These are phyloP conservation scores for Nemania sp. DNA, from an alignment of 2,329 filamentous ascomycete genomes.

Conservation along the genomic window DNA sequence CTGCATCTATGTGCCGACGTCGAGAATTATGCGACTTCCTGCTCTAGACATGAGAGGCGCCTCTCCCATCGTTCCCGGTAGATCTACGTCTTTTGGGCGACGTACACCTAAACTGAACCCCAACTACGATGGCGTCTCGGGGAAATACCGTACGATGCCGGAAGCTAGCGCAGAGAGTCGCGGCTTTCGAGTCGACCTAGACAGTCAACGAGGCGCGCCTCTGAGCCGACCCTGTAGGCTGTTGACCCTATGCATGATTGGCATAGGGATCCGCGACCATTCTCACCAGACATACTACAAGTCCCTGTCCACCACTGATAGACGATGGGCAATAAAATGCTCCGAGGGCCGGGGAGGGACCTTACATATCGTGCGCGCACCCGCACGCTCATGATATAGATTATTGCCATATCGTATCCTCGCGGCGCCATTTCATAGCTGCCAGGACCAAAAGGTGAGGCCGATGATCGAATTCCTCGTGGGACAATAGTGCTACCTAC, in stretches of 20 bases:
- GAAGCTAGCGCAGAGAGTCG: neutral
- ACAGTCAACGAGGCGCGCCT: neutral
- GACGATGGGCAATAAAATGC: too few species aligned
- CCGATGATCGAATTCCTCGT: too few species aligned
- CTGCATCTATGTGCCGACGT: neutral
- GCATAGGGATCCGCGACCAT: neutral
- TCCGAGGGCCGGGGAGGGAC: too few species aligned
- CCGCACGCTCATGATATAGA: too few species aligned
- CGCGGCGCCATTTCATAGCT: too few species aligned
- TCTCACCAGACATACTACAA: too few species aligned
- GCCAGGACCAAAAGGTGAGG: too few species aligned
- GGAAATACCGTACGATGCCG: neutral
- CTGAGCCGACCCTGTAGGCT: neutral
- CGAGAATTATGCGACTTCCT: neutral
- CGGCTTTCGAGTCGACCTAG: neutral
- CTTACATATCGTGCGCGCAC: too few species aligned
- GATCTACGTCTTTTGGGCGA: neutral
- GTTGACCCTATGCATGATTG: neutral
- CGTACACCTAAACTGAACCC: neutral
- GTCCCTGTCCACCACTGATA: neutral
- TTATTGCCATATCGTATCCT: too few species aligned
- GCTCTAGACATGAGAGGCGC: neutral
- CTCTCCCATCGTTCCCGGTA: neutral
- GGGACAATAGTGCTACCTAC: too few species aligned
- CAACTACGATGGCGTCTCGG: neutral